Percentiles rank a stretch among this genome's conserved stretches.
Evolutionary conservation across 495 filamentous ascomycete species (phyloP).

Genomic region (Staphylotrichum tortipilum): DNA sequence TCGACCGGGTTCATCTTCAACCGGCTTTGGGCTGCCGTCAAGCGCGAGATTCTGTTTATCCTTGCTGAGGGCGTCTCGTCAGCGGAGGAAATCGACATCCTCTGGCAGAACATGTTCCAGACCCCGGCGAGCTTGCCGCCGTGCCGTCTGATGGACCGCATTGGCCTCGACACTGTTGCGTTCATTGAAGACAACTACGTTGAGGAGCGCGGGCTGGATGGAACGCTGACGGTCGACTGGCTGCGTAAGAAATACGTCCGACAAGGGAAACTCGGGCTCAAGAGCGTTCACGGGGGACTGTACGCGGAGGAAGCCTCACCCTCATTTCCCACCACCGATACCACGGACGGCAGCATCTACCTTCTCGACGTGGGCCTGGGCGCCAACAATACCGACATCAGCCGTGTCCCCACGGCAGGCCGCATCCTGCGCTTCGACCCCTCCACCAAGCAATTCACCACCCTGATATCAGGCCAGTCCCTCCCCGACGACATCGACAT

Average conservation of each 20-base stretch:
- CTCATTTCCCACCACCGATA: too few species aligned
- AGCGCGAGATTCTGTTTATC: conserved; percentile 44
- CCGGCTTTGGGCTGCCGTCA: conserved; percentile 50
- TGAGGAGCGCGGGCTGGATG: conserved; percentile 33
- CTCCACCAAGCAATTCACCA: not conserved
- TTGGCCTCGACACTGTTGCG: conserved; percentile 47
- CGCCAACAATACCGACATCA: too few species aligned
- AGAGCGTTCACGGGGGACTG: conserved; percentile 22
- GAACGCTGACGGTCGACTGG: conserved; percentile 27
- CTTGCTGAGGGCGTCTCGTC: conserved; percentile 33
- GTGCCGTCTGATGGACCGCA: conserved; percentile 20
- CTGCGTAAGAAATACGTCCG: conserved; percentile 32
- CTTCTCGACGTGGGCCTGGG: too few species aligned
- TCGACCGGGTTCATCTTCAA: conserved; percentile 52
- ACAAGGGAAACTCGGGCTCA: conserved; percentile 30
- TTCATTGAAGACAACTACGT: conserved; percentile 35
- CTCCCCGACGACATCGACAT: too few species aligned
- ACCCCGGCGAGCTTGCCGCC: conserved; percentile 9
- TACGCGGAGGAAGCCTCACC: conserved; percentile 11
- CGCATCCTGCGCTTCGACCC: too few species aligned
- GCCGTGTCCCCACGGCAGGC: too few species aligned
- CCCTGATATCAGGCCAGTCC: not conserved
- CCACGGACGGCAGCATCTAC: too few species aligned
- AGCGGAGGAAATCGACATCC: conserved; percentile 36
- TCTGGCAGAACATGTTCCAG: conserved; percentile 36